Evolutionary conservation across 805 yeast genomes (phyloP), one percentile per base, ranked within the genome.

Genomic region (Lachancea kluyveri): DNA sequence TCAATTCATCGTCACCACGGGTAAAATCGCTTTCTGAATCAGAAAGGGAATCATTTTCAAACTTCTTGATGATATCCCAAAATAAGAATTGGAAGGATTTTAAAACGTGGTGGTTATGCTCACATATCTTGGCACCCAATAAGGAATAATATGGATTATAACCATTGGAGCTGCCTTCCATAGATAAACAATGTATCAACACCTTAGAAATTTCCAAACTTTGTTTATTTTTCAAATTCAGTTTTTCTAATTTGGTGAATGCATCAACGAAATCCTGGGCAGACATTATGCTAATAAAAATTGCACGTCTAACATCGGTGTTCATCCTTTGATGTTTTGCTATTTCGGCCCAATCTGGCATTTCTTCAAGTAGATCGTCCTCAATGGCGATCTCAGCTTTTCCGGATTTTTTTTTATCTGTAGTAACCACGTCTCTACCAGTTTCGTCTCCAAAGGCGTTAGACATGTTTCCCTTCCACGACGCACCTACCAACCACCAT

Each of bases 401-500:
- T 8, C 9, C 23, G 3, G 27, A 13, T 25, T 64, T 65, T 2
- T 52, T 50, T 5, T 26, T 21, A 10, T 38, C 46, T 12, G 47
- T 28, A 10, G 41, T 39, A 21, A 42, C 46, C 19, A 41, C 40
- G 25, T 41, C 26, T 21, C 40, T 38, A 11, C 41, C 41, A 15
- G 30, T 37, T n/a, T 45, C 36, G 14, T 45, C 51, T 14, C 50
- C 55, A 17, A 54, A 47, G 3, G 54, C 53, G 6, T 45, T 40
- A 4, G 45, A 54, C 26, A 59, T 66, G 34, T 65, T 61, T 3
- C 95, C 96, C 49, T 77, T 84, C 96, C 96, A 92, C 0, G 98
- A 95, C 1, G 97, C 84, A 30, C 99, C 99, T 18, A 92, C 90
- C 19, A 92, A 66, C 99, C 99, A 92, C 99, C 99, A 92, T 59